These are phyloP conservation scores for Vickermania ingenoplastis DNA, from an alignment of 208 protist species.

Conservation along the genomic window DNA sequence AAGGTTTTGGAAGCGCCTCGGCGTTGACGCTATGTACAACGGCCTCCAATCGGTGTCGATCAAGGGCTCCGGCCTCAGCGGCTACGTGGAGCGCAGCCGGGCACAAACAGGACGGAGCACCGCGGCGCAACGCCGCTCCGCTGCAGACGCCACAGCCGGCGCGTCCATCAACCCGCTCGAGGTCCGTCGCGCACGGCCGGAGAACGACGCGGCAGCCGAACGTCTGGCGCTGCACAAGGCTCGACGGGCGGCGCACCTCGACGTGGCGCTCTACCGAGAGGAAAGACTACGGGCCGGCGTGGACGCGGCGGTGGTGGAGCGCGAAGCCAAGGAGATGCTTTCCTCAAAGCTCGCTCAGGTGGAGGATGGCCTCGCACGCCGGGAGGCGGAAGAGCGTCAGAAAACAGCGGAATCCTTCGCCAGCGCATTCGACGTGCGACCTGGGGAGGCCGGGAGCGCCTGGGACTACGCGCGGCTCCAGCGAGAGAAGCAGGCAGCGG, in stretches of 20 bases:
- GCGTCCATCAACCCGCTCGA: conserved; percentile 59
- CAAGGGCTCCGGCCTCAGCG: conserved; percentile 78
- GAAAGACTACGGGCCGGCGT: conserved; percentile 39
- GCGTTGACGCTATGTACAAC: conserved; percentile 87
- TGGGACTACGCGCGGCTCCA: neutral
- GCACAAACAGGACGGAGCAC: conserved; percentile 15
- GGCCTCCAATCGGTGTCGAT: conserved; percentile 44
- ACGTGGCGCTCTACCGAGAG: conserved; percentile 61
- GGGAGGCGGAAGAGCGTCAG: conserved; percentile 20
- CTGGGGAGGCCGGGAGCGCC: neutral
- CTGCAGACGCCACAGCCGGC: conserved; percentile 3
- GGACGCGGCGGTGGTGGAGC: conserved; percentile 28
- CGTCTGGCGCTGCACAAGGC: conserved; percentile 46
- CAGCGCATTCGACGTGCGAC: conserved; percentile 46
- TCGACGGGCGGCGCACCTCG: conserved; percentile 41
- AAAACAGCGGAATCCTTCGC: conserved; percentile 74
- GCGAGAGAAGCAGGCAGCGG: neutral
- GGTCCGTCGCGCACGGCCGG: conserved; percentile 38
- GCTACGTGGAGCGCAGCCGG: conserved; percentile 79
- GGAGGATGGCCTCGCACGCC: conserved; percentile 14
- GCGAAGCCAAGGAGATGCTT: conserved; percentile 57
- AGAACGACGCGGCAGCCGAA: conserved; percentile 54
- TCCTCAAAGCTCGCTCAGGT: conserved; percentile 25
- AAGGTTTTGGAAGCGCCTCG: too few species aligned
- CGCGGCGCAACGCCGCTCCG: conserved; percentile 9